phyloP scores from a whole-genome alignment of 116 monocot genomes.

The Trichopus zeylanicus region DNA sequence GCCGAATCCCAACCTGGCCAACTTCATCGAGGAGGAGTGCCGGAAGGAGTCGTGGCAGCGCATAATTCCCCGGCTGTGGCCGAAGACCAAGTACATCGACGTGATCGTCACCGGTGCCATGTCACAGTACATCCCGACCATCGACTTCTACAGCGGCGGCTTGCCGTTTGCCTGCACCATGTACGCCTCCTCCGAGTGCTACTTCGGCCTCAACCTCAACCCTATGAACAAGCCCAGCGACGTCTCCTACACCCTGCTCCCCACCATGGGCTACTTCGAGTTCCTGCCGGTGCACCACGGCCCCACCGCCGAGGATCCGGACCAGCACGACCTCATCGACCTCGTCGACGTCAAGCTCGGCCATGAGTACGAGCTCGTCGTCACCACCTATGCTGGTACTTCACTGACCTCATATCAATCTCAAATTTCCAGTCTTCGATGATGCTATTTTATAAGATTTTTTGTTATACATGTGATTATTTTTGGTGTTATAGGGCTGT shows the following conservation, averaged over 20 bases:
- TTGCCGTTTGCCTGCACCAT: conserved; percentile 56
- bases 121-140: conserved; percentile 64
- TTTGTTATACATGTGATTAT: no score
- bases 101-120: conserved; percentile 67
- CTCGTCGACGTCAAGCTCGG: conserved; percentile 73
- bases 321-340: conserved; percentile 34
- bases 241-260: conserved; percentile 59
- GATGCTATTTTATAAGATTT: no score
- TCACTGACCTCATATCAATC: not conserved
- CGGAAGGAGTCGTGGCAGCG: conserved; percentile 40
- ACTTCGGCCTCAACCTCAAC: conserved; percentile 60
- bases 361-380: conserved; percentile 76
- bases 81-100: conserved; percentile 56
- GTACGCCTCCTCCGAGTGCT: conserved; percentile 68
- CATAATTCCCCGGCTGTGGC: conserved; percentile 56
- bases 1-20: conserved; percentile 38
- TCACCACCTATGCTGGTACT: conserved; percentile 75
- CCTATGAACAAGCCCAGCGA: conserved; percentile 55
- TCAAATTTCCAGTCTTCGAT: no score
- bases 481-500: conserved; percentile 22
- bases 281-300: conserved; percentile 31
- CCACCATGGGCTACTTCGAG: conserved; percentile 73
- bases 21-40: conserved; percentile 43
- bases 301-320: not conserved
- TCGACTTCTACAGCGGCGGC: conserved; percentile 46